phyloP scores from a whole-genome alignment of 202 grass and related monocot species.

The Setaria viridis region DNA sequence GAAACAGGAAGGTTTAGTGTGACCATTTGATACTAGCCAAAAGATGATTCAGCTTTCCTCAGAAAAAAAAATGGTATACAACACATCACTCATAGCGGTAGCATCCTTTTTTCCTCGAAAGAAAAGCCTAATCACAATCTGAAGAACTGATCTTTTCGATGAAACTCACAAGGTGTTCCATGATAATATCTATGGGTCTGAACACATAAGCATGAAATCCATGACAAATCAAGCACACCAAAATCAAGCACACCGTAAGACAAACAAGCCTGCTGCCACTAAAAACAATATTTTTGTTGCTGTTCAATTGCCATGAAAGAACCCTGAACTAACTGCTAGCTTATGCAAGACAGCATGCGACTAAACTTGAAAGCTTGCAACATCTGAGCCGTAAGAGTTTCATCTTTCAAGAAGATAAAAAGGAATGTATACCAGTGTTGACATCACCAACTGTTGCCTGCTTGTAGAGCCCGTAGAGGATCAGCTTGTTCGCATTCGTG shows the following conservation, averaged over 20 bases:
- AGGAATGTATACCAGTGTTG: constrained; percentile 42
- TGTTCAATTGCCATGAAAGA: not conserved
- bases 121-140: not conserved
- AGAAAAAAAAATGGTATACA: not conserved
- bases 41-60: not conserved
- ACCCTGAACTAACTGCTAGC: not conserved
- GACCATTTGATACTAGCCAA: not conserved
- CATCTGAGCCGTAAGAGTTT: not conserved
- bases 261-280: not conserved
- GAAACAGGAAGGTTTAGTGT: constrained; percentile 15
- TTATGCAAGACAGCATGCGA: not conserved
- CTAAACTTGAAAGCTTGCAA: not conserved
- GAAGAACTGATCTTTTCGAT: not conserved
- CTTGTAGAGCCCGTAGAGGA: constrained; percentile 65
- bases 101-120: not conserved
- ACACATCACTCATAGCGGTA: not conserved
- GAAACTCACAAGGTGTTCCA: not conserved
- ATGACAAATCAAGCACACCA: not conserved
- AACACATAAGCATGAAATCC: not conserved
- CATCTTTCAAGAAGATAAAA: not conserved
- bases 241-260: not conserved
- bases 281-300: not conserved
- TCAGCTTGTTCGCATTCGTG: constrained; percentile 57
- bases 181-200: not conserved
- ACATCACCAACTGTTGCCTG: constrained; percentile 70